These are phyloP conservation scores for Juncus effusus DNA, from an alignment of 176 grass and related monocot genomes.

Conservation along the genomic window DNA sequence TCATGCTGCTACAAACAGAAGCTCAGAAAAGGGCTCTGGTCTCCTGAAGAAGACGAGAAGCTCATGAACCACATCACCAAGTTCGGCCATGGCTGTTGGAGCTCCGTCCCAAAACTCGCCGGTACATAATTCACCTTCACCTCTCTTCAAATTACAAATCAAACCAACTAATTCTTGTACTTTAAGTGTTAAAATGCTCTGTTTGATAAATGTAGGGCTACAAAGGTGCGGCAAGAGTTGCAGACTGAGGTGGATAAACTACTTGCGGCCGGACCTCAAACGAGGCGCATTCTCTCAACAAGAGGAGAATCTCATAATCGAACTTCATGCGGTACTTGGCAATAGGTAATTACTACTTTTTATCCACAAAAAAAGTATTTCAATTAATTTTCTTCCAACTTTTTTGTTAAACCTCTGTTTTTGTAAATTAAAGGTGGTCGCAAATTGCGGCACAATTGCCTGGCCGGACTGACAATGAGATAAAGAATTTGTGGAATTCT, in stretches of 20 bases:
- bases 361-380: neutral
- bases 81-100: constrained; percentile 34
- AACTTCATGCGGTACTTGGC: constrained; percentile 27
- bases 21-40: constrained; percentile 32
- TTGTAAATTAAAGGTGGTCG: constrained; percentile 45
- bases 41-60: constrained; percentile 33
- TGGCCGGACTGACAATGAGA: constrained; percentile 90
- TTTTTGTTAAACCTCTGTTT: too few species aligned
- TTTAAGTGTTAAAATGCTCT: neutral
- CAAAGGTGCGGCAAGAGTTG: constrained; percentile 39
- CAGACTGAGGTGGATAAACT: constrained; percentile 42
- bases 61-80: constrained; percentile 28
- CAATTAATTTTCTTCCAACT: neutral
- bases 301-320: constrained; percentile 23
- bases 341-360: constrained; percentile 16
- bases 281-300: constrained; percentile 23
- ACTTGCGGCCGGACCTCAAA: constrained; percentile 36
- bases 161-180: neutral
- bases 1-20: constrained; percentile 24
- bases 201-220: constrained; percentile 21
- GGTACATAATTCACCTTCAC: constrained; percentile 11
- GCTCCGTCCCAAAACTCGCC: constrained; percentile 25
- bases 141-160: too few species aligned
- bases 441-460: constrained; percentile 72
- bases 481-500: constrained; percentile 98